Evolutionary conservation across 176 grass and related monocot genomes (phyloP), one percentile per base, ranked within the genome.

Genomic region (Zoysia pacifica): DNA sequence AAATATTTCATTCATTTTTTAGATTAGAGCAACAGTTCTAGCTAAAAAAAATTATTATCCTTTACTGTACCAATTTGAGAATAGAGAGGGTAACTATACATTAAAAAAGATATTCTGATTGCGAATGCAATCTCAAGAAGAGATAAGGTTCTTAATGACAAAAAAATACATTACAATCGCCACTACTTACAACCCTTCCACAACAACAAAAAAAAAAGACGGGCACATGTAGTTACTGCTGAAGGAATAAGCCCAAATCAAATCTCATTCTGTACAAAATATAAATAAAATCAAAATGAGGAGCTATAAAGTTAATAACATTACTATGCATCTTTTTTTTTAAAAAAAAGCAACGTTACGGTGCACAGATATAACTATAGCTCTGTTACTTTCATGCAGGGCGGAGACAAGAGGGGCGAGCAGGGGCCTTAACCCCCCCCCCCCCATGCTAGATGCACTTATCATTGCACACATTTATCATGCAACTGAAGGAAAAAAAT

Each of bases 321-420:
- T 56, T 58, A 83, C 40, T 62, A 3, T 45, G n/a, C 6, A 48
- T 47, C n/a, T 47, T 11, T 70, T 11, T 70, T 66, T 54, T 65
- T 37, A 45, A 11, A 66, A 47, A 61, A 79, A 72, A 85, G 83
- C 43, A 85, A 72, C 41, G 69, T 55, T 72, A 56, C 78, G 50
- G 59, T 78, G 81, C 61, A 36, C 62, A 58, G 48, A 14, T 48
- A 69, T 49, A 60, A 38, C 49, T 59, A 48, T 47, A 76, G 43
- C 76, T 76, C 6, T 68, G 76, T 73, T 67, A 39, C 69, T 67
- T 39, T 86, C 50, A 15, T 6, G 52, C 7, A 28, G 28, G 28
- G 28, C 28, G 28, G 28, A 28, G 28, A 28, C 28, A 28, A 28
- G 28, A 0, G 28, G 28, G 28, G 28, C 28, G 28, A 28, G 28